phyloP scores from a whole-genome alignment of 1,284 basidiomycete species.

The Trametes pubescens region DNA sequence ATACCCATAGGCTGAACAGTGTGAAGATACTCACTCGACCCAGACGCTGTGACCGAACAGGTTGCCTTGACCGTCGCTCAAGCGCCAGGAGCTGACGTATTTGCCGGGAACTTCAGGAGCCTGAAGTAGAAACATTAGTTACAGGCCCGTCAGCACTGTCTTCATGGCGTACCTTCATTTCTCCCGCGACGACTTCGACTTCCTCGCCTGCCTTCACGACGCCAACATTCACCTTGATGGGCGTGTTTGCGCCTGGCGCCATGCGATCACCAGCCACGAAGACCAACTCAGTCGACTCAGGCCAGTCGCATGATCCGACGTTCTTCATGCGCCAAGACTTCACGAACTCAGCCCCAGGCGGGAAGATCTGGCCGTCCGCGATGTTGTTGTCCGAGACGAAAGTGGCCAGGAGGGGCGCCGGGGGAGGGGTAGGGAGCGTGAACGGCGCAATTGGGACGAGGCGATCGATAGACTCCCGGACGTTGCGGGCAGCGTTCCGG shows the following conservation, averaged over 20 bases:
- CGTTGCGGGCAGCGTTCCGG: slow-evolving; percentile 13
- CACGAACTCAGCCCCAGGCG: slow-evolving; percentile 84
- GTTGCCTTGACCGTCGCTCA: slow-evolving; percentile 64
- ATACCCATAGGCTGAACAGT: background rate
- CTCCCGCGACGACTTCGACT: slow-evolving; percentile 73
- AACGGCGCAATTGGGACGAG: slow-evolving; percentile 11
- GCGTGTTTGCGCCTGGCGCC: slow-evolving; percentile 44
- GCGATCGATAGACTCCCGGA: slow-evolving; percentile 14
- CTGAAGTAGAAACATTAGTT: slow-evolving; percentile 39
- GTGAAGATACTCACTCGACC: slow-evolving; percentile 65
- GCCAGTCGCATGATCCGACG: slow-evolving; percentile 70
- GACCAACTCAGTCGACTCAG: slow-evolving; percentile 66
- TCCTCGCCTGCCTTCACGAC: slow-evolving; percentile 60
- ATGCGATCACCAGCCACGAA: slow-evolving; percentile 73
- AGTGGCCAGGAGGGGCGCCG: slow-evolving; percentile 52
- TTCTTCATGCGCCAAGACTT: slow-evolving; percentile 84
- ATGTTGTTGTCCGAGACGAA: slow-evolving; percentile 77
- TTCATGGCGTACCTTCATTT: slow-evolving; percentile 63
- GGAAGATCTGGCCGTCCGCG: slow-evolving; percentile 78
- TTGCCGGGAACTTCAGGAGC: slow-evolving; percentile 78
- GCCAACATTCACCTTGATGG: slow-evolving; percentile 57
- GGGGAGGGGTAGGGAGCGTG: slow-evolving; percentile 1
- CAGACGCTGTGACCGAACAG: slow-evolving; percentile 79
- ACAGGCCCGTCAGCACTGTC: background rate
- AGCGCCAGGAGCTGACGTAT: slow-evolving; percentile 79